Percentiles rank a stretch among this genome's conserved stretches.
Evolutionary conservation across 2,329 filamentous ascomycete genomes (phyloP).

Genomic region (Chaetomium sp.): DNA sequence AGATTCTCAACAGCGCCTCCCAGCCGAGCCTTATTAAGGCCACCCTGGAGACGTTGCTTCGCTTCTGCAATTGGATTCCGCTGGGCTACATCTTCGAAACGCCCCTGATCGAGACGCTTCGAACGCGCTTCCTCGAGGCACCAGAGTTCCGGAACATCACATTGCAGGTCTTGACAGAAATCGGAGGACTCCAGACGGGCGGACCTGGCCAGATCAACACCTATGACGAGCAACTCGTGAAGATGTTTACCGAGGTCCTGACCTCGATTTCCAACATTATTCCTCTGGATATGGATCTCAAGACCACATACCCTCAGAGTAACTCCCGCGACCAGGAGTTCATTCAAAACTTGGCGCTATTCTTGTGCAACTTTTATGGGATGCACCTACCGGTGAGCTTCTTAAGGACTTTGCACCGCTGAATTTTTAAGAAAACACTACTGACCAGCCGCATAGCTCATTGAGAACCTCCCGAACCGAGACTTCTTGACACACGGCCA

Average conservation of each 20-base stretch:
- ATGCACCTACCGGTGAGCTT: slow-evolving; percentile 72
- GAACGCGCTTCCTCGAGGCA: slow-evolving; percentile 84
- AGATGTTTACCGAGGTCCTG: slow-evolving; percentile 97
- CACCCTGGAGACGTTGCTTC: slow-evolving; percentile 90
- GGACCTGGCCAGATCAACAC: slow-evolving; percentile 58
- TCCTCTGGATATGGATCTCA: slow-evolving; percentile 81
- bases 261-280: slow-evolving; percentile 92
- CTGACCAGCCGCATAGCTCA: slow-evolving; percentile 51
- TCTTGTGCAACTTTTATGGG: slow-evolving; percentile 94
- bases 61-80: slow-evolving; percentile 98
- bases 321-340: slow-evolving; percentile 95
- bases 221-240: slow-evolving; percentile 91
- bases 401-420: too few species aligned
- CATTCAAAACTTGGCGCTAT: slow-evolving; percentile 91
- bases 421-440: not conserved
- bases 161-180: slow-evolving; percentile 93
- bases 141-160: slow-evolving; percentile 97
- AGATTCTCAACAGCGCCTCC: slow-evolving; percentile 85
- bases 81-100: slow-evolving; percentile 99
- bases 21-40: slow-evolving; percentile 84
- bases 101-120: slow-evolving; percentile 85
- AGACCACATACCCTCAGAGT: slow-evolving; percentile 83
- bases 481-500: slow-evolving; percentile 95
- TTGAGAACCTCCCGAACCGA: slow-evolving; percentile 90
- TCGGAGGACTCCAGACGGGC: slow-evolving; percentile 85